Base-by-base conservation (phyloP, 306 rosid genomes). In the Quercus ilex region DNA sequence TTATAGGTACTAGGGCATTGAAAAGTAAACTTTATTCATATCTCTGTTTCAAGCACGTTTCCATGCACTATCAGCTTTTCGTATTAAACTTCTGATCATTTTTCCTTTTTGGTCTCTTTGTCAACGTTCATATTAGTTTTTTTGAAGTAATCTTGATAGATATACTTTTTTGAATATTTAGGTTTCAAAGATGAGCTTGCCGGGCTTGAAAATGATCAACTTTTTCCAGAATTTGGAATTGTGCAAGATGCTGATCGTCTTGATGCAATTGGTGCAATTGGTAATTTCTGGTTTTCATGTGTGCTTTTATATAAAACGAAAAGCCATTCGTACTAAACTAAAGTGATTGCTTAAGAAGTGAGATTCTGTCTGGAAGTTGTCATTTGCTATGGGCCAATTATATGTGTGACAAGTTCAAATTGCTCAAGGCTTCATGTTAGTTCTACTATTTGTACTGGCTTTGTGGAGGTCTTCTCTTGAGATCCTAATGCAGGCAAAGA, bases 221-320 rank as follows among this genome's bases (percentile, higher is more conserved):
- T 79, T 81, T 86, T 84, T 86, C 90, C 84, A 1, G 97, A 94
- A 76, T 94, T 92, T 75, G 88, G 93, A 60, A 90, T 92, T 59
- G 95, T 94, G 65, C 97, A 94, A 85, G 98, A 94, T 88, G 97
- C 97, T 67, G 98, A 94, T 84, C 90, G 97, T 80, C 92, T 92
- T 67, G 97, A 94, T 85, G 98, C 98, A 57, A 94, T 94, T 81
- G 98, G 98, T 69, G 98, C 98, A 69, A 90, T 92, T 85, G 98
- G 98, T 94, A 88, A 55, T 79, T 69, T 46, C 43, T 53, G 13
- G 15, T 63, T 80, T 75, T 53, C 72, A 67, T 67, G 31, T 19
- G 15, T 35, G 1, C 52, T 18, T 35, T 35, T 67, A 18, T 6
- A 33, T 15, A 67, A 67, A 12, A 49, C 0, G 4, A 12, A 49